Evolutionary conservation across 371 early-diverging fungal genomes (phyloP).

Genomic region (Vittaforma corneae): DNA sequence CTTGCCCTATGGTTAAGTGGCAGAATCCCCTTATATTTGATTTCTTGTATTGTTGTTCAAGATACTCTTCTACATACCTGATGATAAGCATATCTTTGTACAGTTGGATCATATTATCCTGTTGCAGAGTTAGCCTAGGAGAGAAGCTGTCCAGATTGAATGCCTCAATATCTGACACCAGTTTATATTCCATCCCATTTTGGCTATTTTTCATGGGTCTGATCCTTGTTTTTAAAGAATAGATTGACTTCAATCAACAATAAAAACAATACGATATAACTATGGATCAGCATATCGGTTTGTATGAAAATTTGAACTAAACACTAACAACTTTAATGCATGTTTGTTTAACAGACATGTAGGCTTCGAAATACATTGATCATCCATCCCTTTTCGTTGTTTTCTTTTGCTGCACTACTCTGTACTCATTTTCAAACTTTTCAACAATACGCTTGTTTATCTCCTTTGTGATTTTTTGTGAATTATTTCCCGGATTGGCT

Average conservation of each 20-base stretch:
- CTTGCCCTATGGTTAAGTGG: slow-evolving; percentile 95
- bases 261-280: background rate
- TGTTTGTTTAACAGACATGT: too few species aligned
- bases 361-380: too few species aligned
- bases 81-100: slow-evolving; percentile 50
- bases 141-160: background rate
- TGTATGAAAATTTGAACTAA: too few species aligned
- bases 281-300: background rate
- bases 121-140: too few species aligned
- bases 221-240: background rate
- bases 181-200: background rate
- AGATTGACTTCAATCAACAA: background rate
- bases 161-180: background rate
- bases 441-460: slow-evolving; percentile 9
- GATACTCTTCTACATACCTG: slow-evolving; percentile 37
- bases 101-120: slow-evolving; percentile 16
- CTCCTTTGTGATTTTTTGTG: background rate
- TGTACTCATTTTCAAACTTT: background rate
- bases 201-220: background rate
- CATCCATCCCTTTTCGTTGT: too few species aligned
- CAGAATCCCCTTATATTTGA: slow-evolving; percentile 94
- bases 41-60: slow-evolving; percentile 66
- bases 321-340: too few species aligned
- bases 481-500: background rate
- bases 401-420: too few species aligned